Evolutionary conservation across 164 flowering plant species (phyloP), one percentile per base, ranked within the genome.

Genomic region (Buxus sempervirens): DNA sequence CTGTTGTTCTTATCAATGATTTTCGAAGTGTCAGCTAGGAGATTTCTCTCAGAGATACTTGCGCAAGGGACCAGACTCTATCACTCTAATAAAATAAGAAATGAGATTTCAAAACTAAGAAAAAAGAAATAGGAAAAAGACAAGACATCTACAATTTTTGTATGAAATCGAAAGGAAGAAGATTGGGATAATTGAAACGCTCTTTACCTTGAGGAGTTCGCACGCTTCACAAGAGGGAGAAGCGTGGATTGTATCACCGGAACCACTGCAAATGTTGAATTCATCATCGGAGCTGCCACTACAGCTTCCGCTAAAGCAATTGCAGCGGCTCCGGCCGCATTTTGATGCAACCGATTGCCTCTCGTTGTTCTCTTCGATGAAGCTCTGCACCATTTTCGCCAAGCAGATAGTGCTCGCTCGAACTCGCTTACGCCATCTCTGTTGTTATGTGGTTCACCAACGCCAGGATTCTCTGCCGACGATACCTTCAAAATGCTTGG

Each of bases 401-500:
- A 93, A 75, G 51, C 94, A 87, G 23, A 91, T 83, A 0, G 98
- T 88, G 81, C 90, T 93, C 65, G 98, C 83, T 93, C 97, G n/a
- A 86, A 82, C 54, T 88, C 88, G 7, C 62, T 56, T 3, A 1
- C 71, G 19, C 76, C 83, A 60, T 73, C 85, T 70, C 75, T 73
- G 57, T n/a, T 51, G 38, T 61, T 38, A 60, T 58, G 69, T 54
- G 59, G 69, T 58, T 68, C 86, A 4, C 64, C 73, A 5, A 62
- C 74, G 41, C 51, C 67, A 5, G 79, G 67, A 76, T 83, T 85
- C 62, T 84, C 89, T 21, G 86, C 70, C 49, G 86, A 48, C 0
- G 96, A 82, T 48, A 64, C 82, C 59, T 80, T 77, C 82, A 88
- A 55, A 27, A 86, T 89, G 59, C 80, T 79, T 1, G 83, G 79